A percentile compares a stretch with the other conserved stretches of the same genome.
phyloP scores from a whole-genome alignment of 2,329 filamentous ascomycete genomes.

The Massarina eburnea region DNA sequence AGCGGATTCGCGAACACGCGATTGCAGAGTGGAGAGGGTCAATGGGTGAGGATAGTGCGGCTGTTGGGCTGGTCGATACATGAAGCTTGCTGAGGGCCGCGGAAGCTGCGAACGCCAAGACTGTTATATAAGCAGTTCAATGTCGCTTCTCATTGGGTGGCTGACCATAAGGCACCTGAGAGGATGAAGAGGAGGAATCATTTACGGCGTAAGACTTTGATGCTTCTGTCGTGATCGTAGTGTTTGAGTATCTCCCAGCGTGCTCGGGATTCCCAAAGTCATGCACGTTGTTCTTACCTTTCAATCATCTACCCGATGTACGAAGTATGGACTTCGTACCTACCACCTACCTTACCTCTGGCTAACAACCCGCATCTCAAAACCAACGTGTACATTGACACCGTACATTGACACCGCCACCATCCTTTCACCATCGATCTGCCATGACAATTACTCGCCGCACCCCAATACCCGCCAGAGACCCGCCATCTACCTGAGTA shows the following conservation, averaged over 20 bases:
- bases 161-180: neutral
- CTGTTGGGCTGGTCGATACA: conserved; percentile 19
- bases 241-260: too few species aligned
- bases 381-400: neutral
- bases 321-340: too few species aligned
- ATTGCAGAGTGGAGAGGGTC: conserved; percentile 22
- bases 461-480: conserved; percentile 22
- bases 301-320: too few species aligned
- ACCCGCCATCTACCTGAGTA: conserved; percentile 14
- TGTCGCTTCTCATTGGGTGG: neutral
- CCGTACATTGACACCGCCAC: neutral
- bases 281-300: too few species aligned
- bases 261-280: too few species aligned
- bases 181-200: too few species aligned
- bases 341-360: too few species aligned
- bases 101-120: conserved; percentile 27
- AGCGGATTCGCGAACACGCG: conserved; percentile 10
- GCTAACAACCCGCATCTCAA: too few species aligned
- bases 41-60: conserved; percentile 22
- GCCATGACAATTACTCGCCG: neutral
- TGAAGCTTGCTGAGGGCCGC: conserved; percentile 29
- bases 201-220: neutral
- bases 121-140: conserved; percentile 5
- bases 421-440: neutral
- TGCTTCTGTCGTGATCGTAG: too few species aligned